Percentiles rank a stretch among this genome's conserved stretches.
phyloP scores from a whole-genome alignment of 2,329 filamentous ascomycete species.

The Fusarium chuoi region DNA sequence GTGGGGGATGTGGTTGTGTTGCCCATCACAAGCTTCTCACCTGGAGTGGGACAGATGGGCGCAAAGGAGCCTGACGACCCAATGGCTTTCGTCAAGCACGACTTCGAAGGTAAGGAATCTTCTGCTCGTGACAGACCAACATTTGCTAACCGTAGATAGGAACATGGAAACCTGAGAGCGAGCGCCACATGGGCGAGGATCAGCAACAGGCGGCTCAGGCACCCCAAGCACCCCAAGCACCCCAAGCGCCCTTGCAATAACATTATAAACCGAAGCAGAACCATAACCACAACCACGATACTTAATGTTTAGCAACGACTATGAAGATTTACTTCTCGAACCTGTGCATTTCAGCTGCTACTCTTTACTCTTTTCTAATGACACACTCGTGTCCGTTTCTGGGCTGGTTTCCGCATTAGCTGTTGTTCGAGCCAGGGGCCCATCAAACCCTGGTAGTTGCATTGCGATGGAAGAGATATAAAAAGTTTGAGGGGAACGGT shows the following conservation, averaged over 20 bases:
- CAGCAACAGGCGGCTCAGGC: slow-evolving; percentile 29
- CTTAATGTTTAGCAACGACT: slow-evolving; percentile 41
- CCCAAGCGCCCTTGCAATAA: slow-evolving; percentile 37
- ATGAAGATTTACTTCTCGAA: slow-evolving; percentile 43
- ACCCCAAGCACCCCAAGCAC: slow-evolving; percentile 36
- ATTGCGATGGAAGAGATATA: slow-evolving; percentile 32
- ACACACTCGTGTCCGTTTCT: slow-evolving; percentile 30
- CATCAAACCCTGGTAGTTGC: slow-evolving; percentile 25
- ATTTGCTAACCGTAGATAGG: slow-evolving; percentile 56
- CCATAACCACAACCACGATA: slow-evolving; percentile 31
- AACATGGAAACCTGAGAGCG: slow-evolving; percentile 79
- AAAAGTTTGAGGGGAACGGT: slow-evolving; percentile 34
- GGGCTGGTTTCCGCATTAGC: slow-evolving; percentile 38
- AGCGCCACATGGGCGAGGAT: slow-evolving; percentile 73
- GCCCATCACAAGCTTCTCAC: slow-evolving; percentile 97
- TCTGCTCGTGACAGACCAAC: background rate
- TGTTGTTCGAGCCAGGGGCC: slow-evolving; percentile 14
- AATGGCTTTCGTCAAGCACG: slow-evolving; percentile 97
- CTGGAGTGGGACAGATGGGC: slow-evolving; percentile 92
- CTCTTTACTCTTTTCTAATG: slow-evolving; percentile 44
- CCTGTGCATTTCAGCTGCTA: slow-evolving; percentile 43
- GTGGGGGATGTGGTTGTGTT: slow-evolving; percentile 93
- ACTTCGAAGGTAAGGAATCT: slow-evolving; percentile 81
- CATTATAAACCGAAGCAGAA: slow-evolving; percentile 13
- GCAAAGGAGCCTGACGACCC: slow-evolving; percentile 88